Percentiles rank a stretch among this genome's conserved stretches.
Evolutionary conservation across 352 stramenopile genomes (phyloP).

Genomic region (Pythium folliculosum): DNA sequence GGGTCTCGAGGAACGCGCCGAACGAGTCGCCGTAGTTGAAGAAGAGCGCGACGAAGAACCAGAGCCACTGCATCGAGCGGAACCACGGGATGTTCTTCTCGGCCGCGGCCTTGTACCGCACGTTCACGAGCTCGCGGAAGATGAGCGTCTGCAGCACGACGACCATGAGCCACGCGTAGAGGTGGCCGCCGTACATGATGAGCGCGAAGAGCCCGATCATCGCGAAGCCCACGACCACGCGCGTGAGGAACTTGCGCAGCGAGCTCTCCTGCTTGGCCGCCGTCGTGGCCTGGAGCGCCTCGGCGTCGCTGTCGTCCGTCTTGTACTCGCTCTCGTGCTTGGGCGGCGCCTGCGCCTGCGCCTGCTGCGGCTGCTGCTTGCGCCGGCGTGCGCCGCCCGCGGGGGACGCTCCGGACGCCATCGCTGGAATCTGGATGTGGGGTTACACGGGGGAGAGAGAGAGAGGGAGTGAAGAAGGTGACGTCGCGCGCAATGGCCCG

Average conservation of each 20-base stretch:
- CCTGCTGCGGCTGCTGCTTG: neutral
- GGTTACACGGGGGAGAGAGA: neutral
- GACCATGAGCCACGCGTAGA: constrained; percentile 85
- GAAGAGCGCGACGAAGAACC: constrained; percentile 96
- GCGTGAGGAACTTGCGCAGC: constrained; percentile 70
- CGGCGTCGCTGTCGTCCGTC: constrained; percentile 38
- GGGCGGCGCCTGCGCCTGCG: constrained; percentile 30
- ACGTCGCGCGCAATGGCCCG: neutral
- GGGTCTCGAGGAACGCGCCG: constrained; percentile 82
- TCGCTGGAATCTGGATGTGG: no score
- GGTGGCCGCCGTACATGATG: constrained; percentile 79
- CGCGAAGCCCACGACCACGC: constrained; percentile 68
- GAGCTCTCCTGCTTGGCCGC: constrained; percentile 33
- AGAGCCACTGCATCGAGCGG: constrained; percentile 97
- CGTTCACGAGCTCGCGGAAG: constrained; percentile 98
- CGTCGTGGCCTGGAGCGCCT: constrained; percentile 14
- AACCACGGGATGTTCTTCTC: constrained; percentile 98
- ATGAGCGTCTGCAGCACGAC: constrained; percentile 88
- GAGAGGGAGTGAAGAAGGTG: neutral
- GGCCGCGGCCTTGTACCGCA: constrained; percentile 93
- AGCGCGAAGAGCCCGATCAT: constrained; percentile 76
- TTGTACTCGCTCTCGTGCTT: constrained; percentile 11
- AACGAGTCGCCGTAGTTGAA: constrained; percentile 94
- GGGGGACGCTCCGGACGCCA: constrained; percentile 1
- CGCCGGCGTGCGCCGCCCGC: constrained; percentile 39